These are phyloP conservation scores for Eucalyptus guilfoylei DNA, from an alignment of 345 rosid species.

Conservation along the genomic window DNA sequence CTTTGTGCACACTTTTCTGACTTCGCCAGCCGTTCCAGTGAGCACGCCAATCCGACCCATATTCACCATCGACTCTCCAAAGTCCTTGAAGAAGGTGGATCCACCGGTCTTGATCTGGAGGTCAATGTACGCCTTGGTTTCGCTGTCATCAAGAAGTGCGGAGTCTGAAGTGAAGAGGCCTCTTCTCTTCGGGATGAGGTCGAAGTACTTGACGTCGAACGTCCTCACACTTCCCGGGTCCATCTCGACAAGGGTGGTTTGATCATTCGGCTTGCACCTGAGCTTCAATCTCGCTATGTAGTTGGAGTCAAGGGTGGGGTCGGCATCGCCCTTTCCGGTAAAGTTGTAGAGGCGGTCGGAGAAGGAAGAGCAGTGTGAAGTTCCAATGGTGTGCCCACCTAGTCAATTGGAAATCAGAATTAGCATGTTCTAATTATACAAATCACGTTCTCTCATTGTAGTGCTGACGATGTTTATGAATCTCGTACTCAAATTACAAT, in stretches of 20 bases:
- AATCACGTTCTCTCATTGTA: neutral
- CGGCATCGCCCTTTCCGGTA: slow-evolving; percentile 46
- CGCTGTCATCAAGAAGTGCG: slow-evolving; percentile 34
- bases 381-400: slow-evolving; percentile 69
- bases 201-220: slow-evolving; percentile 40
- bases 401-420: neutral
- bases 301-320: slow-evolving; percentile 33
- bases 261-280: slow-evolving; percentile 36
- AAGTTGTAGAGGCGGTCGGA: slow-evolving; percentile 48
- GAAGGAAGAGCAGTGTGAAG: slow-evolving; percentile 47
- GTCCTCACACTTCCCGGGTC: slow-evolving; percentile 61
- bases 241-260: slow-evolving; percentile 44
- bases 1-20: slow-evolving; percentile 49
- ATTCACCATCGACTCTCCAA: slow-evolving; percentile 53
- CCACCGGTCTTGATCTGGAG: neutral
- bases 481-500: neutral
- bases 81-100: slow-evolving; percentile 42
- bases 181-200: slow-evolving; percentile 37
- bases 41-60: slow-evolving; percentile 61
- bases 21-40: slow-evolving; percentile 35
- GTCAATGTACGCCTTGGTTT: slow-evolving; percentile 33
- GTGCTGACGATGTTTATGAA: neutral
- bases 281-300: slow-evolving; percentile 9
- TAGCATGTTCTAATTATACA: rapidly evolving
- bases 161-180: slow-evolving; percentile 57